Evolutionary conservation across 805 yeast genomes (phyloP).

Genomic region (Ogataea degrootiae): DNA sequence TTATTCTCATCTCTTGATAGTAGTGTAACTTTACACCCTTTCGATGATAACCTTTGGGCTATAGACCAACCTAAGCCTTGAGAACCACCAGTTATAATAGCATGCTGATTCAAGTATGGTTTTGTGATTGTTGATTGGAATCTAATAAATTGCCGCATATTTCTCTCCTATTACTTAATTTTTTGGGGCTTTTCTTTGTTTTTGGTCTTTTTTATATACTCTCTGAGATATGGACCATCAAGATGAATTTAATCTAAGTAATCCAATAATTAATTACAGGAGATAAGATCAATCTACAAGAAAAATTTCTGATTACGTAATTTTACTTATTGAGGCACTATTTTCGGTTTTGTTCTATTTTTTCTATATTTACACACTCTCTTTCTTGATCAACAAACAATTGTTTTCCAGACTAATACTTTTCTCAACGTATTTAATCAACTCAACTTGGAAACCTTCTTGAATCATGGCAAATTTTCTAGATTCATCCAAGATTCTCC

Average conservation of each 20-base stretch:
- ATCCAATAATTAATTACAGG: too few species aligned
- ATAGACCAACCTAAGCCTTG: slow-evolving; percentile 61
- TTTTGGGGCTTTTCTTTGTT: too few species aligned
- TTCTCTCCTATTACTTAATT: too few species aligned
- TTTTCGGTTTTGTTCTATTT: not conserved
- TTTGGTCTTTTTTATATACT: too few species aligned
- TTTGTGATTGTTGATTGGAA: not conserved
- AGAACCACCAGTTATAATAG: slow-evolving; percentile 65
- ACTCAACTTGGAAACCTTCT: slow-evolving; percentile 38
- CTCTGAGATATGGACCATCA: too few species aligned
- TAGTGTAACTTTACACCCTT: slow-evolving; percentile 50
- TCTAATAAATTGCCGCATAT: not conserved
- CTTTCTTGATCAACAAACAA: slow-evolving; percentile 21
- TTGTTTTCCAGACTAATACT: slow-evolving; percentile 65
- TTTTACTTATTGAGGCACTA: too few species aligned
- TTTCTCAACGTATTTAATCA: slow-evolving; percentile 55
- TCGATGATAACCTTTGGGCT: slow-evolving; percentile 42
- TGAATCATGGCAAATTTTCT: slow-evolving; percentile 46
- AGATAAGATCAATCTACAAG: too few species aligned
- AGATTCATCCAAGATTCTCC: slow-evolving; percentile 73
- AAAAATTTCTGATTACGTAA: too few species aligned
- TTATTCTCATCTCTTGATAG: slow-evolving; percentile 41
- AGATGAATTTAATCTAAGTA: too few species aligned
- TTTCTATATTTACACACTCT: not conserved
- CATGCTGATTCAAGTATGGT: slow-evolving; percentile 24